Evolutionary conservation across 202 grass and related monocot genomes (phyloP), one percentile per base, ranked within the genome.

Genomic region (Cymbopogon flexuosus): DNA sequence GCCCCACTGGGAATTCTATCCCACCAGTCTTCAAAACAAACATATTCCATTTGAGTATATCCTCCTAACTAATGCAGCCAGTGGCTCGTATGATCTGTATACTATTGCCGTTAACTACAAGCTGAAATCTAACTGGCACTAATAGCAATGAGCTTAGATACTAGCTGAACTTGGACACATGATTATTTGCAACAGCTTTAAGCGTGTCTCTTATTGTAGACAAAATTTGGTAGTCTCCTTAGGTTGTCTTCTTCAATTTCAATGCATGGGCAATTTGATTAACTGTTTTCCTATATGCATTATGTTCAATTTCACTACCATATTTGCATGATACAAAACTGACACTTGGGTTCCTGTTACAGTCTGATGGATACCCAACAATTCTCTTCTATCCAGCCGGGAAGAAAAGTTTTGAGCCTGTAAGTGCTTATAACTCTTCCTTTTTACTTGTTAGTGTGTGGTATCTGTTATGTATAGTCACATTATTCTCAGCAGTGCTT

Each of bases 371-470:
- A 27, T 94, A 89, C 82, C 94, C 95, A 18, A 97, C 95, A 10
- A 88, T 97, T 42, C 86, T 97, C 79, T 97, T 97, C 83, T 97
- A 88, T 57, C 94, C 94, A 62, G 94, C 92, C 42, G 94, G 94
- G 69, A 97, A 89, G 79, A 97, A 97, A 85, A 89, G 86, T 75
- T 97, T 97, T 47, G 92, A 97, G 71, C 94, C 94, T 79, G 94
- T 97, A 88, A 84, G 78, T 82, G 52, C 21, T 74, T 51, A 73
- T 36, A 73, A 22, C 39, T 64, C 46, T 47, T 21, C 29, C 57
- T 1, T 40, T 79, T 33, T 9, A 65, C 9, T 58, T 73, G 12
- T 78, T 40, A 12, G 33, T 9, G 22, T 18, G 67, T 34, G n/a
- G 11, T 65, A 37, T 80, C 24, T 68, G 52, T 54, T 75, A 73